Conservation (phyloP, 2,329 filamentous ascomycete species). For the Monascus ruber region DNA sequence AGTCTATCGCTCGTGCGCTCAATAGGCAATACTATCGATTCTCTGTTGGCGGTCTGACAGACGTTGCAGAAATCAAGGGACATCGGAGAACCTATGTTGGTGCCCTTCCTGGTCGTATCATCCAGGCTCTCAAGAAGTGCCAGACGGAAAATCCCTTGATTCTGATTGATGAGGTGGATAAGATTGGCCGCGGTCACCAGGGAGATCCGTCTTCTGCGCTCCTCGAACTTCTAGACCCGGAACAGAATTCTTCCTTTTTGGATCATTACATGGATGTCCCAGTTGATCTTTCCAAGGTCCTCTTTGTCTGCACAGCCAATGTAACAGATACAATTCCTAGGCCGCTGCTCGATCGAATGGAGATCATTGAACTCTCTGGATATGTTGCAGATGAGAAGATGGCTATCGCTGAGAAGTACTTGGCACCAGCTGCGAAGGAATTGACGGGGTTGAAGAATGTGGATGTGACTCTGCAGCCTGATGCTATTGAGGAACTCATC, state of each 20-base stretch:
- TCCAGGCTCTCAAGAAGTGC: slow-evolving; percentile 96
- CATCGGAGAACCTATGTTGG: slow-evolving; percentile 94
- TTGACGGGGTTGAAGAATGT: slow-evolving; percentile 81
- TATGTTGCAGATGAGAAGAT: slow-evolving; percentile 99
- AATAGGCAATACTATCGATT: slow-evolving; percentile 98
- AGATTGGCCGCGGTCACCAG: slow-evolving; percentile 92
- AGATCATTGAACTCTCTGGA: slow-evolving; percentile 88
- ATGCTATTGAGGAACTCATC: slow-evolving; percentile 90
- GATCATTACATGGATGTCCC: slow-evolving; percentile 99
- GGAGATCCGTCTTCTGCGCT: slow-evolving; percentile 91
- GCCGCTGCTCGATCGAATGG: slow-evolving; percentile 91
- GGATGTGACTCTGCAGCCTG: slow-evolving; percentile 73
- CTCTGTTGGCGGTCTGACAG: slow-evolving; percentile 90
- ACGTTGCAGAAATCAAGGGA: slow-evolving; percentile 98
- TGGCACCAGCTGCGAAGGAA: slow-evolving; percentile 89
- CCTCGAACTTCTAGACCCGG: slow-evolving; percentile 85
- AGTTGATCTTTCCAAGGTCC: slow-evolving; percentile 90
- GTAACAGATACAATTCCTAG: slow-evolving; percentile 97
- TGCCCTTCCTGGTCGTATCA: slow-evolving; percentile 87
- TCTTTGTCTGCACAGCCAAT: slow-evolving; percentile 98
- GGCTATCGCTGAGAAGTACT: slow-evolving; percentile 88
- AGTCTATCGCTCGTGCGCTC: slow-evolving; percentile 87
- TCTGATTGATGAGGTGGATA: slow-evolving; percentile 94
- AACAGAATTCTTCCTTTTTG: slow-evolving; percentile 94
- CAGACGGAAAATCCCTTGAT: slow-evolving; percentile 97